These are phyloP conservation scores for Picea abies DNA, from an alignment of 83 land plant species.

Conservation along the genomic window DNA sequence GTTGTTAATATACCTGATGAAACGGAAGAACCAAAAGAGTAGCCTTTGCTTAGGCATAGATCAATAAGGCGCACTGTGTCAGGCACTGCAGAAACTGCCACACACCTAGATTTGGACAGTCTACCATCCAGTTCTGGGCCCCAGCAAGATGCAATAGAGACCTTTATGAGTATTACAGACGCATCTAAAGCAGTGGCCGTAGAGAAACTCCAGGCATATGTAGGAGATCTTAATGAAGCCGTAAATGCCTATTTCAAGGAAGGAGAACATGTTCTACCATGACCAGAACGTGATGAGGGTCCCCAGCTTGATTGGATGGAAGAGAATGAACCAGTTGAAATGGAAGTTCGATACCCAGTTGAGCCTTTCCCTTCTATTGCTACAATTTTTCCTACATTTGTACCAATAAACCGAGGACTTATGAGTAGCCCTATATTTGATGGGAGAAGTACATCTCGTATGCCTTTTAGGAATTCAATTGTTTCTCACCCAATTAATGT, in stretches of 20 bases:
- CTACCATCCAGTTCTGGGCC: conserved; percentile 31
- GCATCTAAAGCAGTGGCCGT: too few species aligned
- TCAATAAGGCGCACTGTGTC: conserved; percentile 24
- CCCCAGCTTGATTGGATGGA: conserved; percentile 49
- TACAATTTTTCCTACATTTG: conserved; percentile 26
- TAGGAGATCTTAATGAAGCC: too few species aligned
- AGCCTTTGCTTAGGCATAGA: conserved; percentile 65
- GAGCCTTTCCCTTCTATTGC: conserved; percentile 15
- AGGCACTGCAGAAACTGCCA: conserved; percentile 24
- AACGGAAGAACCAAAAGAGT: conserved; percentile 66
- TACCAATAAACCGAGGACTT: conserved; percentile 34
- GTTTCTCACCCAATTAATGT: conserved; percentile 66
- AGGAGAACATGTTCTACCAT: not conserved
- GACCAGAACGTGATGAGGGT: conserved; percentile 13
- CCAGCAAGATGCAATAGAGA: too few species aligned
- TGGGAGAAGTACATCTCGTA: conserved; percentile 17
- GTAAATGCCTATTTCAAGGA: too few species aligned
- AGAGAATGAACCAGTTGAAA: conserved; percentile 38
- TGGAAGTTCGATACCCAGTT: conserved; percentile 14
- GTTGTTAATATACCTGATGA: conserved; percentile 35
- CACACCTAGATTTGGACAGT: conserved; percentile 17
- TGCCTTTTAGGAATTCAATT: conserved; percentile 10
- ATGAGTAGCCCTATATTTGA: conserved; percentile 22
- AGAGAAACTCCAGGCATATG: too few species aligned
- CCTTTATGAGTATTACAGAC: too few species aligned